Evolutionary conservation across 352 stramenopile species (phyloP), one percentile per base, ranked within the genome.

Genomic region (Globisporangium splendens): DNA sequence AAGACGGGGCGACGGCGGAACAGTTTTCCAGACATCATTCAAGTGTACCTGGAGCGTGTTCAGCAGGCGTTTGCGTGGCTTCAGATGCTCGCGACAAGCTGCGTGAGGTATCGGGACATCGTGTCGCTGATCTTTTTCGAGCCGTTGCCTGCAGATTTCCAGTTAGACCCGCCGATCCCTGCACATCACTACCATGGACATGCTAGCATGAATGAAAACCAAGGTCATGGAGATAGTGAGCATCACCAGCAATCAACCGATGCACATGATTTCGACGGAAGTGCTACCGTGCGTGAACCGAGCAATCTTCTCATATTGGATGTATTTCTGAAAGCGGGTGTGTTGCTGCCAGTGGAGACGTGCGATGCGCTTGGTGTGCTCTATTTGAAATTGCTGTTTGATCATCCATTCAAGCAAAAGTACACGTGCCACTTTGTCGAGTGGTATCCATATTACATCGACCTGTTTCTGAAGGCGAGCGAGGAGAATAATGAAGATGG

Each of bases 391-490:
- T 67, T 94, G 14, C 62, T 94, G 8, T 92, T 94, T 35, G 84
- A 92, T 63, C 71, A 88, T 53, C 56, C 63, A 33, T 94, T 94
- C 69, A 94, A 94, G 66, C 71, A 89, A 58, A 68, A 75, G 60
- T 94, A 89, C 59, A 91, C 84, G 10, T 86, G 77, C 50, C 77
- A 89, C 54, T 94, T 94, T 63, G 75, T 92, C 24, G 74, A 82
- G 48, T 87, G 77, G 78, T 94, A 94, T 55, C 78, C 80, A 42
- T 89, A 84, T 52, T 90, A 89, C 31, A 87, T 92, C 46, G 70
- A 87, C 43, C 62, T 92, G 12, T 94, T 86, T 52, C 56, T 88
- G 21, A 64, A 68, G 14, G 73, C 78, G 3, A 89, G 77, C 47
- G 77, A 87, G 12, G 73, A 88, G 49, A 83, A 82, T 63, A 89